phyloP scores from a whole-genome alignment of 2,329 filamentous ascomycete species.

The Aspergillus neotritici region DNA sequence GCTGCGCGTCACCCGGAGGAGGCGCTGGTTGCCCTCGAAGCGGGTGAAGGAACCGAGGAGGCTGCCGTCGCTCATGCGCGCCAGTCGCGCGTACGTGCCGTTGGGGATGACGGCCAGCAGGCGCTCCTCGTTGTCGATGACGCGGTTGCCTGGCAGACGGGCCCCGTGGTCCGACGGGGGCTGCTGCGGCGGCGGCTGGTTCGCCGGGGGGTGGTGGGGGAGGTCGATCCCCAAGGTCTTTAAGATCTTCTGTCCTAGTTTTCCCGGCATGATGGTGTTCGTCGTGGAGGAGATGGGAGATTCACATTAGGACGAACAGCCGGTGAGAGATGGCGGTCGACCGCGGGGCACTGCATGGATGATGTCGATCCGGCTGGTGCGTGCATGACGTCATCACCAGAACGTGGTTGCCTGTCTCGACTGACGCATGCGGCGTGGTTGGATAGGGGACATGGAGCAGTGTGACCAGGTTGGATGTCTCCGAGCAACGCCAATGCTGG shows the following conservation, averaged over 20 bases:
- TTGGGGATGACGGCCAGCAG: conserved; percentile 30
- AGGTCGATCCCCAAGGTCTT: conserved; percentile 24
- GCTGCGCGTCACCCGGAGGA: conserved; percentile 42
- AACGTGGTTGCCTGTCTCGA: too few relatives aligned
- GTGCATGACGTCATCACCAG: too few relatives aligned
- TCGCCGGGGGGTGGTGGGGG: conserved; percentile 2
- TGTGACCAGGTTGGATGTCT: too few relatives aligned
- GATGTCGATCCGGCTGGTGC: too few relatives aligned
- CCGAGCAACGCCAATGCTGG: too few relatives aligned
- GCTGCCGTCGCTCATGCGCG: conserved; percentile 41
- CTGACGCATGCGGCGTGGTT: too few relatives aligned
- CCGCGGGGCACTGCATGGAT: too few relatives aligned
- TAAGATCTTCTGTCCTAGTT: conserved; percentile 29
- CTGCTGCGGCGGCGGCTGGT: conserved; percentile 7
- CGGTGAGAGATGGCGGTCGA: too few relatives aligned
- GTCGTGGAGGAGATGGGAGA: neutral
- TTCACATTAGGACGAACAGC: too few relatives aligned
- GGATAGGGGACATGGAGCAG: too few relatives aligned
- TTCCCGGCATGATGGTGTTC: conserved; percentile 20
- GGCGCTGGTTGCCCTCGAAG: conserved; percentile 33
- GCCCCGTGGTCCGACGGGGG: conserved; percentile 2
- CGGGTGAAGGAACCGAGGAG: conserved; percentile 45
- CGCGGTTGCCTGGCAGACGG: conserved; percentile 16
- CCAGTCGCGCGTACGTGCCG: conserved; percentile 47
- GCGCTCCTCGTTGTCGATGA: conserved; percentile 31